Percentiles rank a stretch among this genome's conserved stretches.
Evolutionary conservation across 2,329 filamentous ascomycete species (phyloP).

Genomic region (Ambrosiella beaveri): DNA sequence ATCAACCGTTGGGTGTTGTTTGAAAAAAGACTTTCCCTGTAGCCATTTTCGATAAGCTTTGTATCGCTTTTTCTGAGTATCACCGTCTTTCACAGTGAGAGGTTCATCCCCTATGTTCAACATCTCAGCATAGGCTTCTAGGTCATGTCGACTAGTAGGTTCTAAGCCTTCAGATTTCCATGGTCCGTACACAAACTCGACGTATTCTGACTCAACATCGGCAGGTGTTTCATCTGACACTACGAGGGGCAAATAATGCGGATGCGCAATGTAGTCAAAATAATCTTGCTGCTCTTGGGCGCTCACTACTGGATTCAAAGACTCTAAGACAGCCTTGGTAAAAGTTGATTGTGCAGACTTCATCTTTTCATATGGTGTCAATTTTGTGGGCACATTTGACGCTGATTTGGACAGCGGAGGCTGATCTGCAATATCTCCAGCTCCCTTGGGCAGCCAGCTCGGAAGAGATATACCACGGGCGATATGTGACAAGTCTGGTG

Average conservation of each 20-base stretch:
- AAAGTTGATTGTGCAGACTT: slow-evolving; percentile 79
- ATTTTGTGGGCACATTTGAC: background rate
- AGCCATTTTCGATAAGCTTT: slow-evolving; percentile 95
- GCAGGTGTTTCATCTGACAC: slow-evolving; percentile 49
- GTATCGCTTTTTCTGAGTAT: slow-evolving; percentile 81
- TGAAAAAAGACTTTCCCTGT: slow-evolving; percentile 85
- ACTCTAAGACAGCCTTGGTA: slow-evolving; percentile 68
- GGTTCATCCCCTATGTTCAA: slow-evolving; percentile 64
- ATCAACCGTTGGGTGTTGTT: slow-evolving; percentile 55
- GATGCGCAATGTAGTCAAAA: slow-evolving; percentile 71
- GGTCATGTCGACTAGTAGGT: slow-evolving; percentile 17
- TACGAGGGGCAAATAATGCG: slow-evolving; percentile 73
- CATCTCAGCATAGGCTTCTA: slow-evolving; percentile 54
- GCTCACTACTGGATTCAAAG: slow-evolving; percentile 68
- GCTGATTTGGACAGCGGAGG: background rate
- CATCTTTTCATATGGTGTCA: slow-evolving; percentile 42
- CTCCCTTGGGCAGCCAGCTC: slow-evolving; percentile 31
- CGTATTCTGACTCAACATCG: slow-evolving; percentile 49
- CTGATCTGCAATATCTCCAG: slow-evolving; percentile 12
- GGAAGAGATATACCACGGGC: slow-evolving; percentile 36
- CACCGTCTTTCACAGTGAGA: slow-evolving; percentile 73
- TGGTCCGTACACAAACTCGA: slow-evolving; percentile 61
- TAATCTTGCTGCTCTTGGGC: slow-evolving; percentile 70
- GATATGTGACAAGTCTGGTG: slow-evolving; percentile 15
- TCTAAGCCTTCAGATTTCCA: slow-evolving; percentile 44